Base-by-base conservation (phyloP, 2,329 filamentous ascomycete genomes). In the Clonostachys solani region DNA sequence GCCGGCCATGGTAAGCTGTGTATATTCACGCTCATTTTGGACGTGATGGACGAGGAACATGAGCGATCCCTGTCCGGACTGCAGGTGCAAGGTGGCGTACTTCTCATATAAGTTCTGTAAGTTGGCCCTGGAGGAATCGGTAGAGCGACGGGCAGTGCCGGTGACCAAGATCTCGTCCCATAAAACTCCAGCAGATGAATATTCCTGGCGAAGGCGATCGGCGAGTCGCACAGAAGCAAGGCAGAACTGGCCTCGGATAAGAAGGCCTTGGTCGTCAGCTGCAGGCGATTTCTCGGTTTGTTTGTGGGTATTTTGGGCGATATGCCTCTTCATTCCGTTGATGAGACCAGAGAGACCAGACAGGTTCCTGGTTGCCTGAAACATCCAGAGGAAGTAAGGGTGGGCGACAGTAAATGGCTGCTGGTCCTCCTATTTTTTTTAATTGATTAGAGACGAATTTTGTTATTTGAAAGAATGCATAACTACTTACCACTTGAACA, bases 331-430 rank as follows among this genome's bases (percentile, higher is more conserved):
- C 36, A 38, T 38, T 8, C 23, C 23, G 23, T 29, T 29, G 23
- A 29, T 29, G 6, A 94, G 71, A 41, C 82, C 78, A 47, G 74
- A 74, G 23, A 95, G 76, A 38, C 81, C 77, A 8, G 68, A 61
- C 91, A 91, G 96, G 62, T 91, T 86, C 49, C 84, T 78, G 8
- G 87, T 89, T 4, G 89, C 87, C 48, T 87, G 81, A 60, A 88
- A 95, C 58, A 94, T 85, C 91, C 91, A 95, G 44, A 91, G 82
- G 64, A 94, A 95, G 2, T 92, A 81, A 0, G 87, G 81, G 60
- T 95, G 89, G 1, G 81, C 80, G 19, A 83, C 83, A 47, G 83
- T 83, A 57, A 96, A 92, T 12, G 84, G 80, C 50, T 95, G 89
- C 50, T 84, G 81, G 46, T 85, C 67, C 52, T 54, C 23, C 23